These are phyloP conservation scores for Wickerhamomyces sydowiorum DNA, from an alignment of 805 yeast species.

Conservation along the genomic window DNA sequence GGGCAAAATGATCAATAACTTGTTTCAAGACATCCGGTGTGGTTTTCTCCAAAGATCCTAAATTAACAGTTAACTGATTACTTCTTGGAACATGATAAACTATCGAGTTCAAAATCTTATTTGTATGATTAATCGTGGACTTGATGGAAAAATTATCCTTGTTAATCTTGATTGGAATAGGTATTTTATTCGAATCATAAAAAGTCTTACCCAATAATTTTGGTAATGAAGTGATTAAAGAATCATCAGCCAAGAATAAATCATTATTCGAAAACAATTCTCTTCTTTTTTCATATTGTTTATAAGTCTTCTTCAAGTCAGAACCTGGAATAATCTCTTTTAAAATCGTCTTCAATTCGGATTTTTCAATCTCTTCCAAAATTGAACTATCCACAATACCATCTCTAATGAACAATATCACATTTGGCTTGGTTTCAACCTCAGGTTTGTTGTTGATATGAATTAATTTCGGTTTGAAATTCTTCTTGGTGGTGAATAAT, in stretches of 20 bases:
- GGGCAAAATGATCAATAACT: constrained; percentile 42
- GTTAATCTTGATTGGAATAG: constrained; percentile 54
- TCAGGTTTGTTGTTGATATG: constrained; percentile 34
- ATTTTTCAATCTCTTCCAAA: constrained; percentile 21
- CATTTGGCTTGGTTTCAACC: constrained; percentile 34
- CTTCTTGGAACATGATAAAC: constrained; percentile 70
- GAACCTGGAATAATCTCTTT: constrained; percentile 60
- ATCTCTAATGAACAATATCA: constrained; percentile 71
- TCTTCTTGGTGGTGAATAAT: constrained; percentile 51
- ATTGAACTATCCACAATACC: constrained; percentile 31
- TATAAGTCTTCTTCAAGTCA: constrained; percentile 78
- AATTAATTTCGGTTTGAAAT: constrained; percentile 31
- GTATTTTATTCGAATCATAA: constrained; percentile 56
- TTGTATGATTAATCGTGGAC: constrained; percentile 53
- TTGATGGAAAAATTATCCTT: constrained; percentile 35
- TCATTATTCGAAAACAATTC: constrained; percentile 64
- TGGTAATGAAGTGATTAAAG: constrained; percentile 74
- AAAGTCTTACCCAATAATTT: constrained; percentile 77
- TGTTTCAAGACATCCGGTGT: constrained; percentile 43
- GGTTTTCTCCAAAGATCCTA: constrained; percentile 50
- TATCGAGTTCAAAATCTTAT: constrained; percentile 52
- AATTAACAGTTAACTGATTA: constrained; percentile 53
- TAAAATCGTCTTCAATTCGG: constrained; percentile 23
- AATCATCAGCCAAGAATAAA: constrained; percentile 80
- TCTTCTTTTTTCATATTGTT: constrained; percentile 85